Conservation (phyloP, 1,284 basidiomycete genomes). For the Ustilago tritici region DNA sequence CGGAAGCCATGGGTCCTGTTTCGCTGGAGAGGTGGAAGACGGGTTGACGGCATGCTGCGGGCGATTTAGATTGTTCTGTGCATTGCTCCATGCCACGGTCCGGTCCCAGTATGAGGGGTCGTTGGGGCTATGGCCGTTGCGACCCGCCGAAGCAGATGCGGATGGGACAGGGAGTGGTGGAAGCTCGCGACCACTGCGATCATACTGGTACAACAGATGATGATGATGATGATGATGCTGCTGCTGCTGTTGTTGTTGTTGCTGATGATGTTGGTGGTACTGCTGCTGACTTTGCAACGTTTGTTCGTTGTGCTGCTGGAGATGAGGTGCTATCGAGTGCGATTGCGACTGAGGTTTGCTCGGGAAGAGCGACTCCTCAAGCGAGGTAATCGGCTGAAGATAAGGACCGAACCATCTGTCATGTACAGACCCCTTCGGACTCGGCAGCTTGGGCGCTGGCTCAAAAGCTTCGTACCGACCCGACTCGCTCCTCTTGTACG, state of each 20-base stretch:
- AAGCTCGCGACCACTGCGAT: constrained; percentile 30
- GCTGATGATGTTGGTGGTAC: constrained; percentile 8
- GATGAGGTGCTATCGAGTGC: constrained; percentile 12
- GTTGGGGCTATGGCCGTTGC: constrained; percentile 15
- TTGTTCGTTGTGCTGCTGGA: constrained; percentile 10
- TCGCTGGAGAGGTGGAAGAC: neutral
- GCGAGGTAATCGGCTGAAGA: constrained; percentile 35
- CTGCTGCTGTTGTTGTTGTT: constrained; percentile 5
- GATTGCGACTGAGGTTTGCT: constrained; percentile 20
- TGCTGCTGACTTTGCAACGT: constrained; percentile 2
- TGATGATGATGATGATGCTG: neutral
- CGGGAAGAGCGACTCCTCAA: constrained; percentile 35
- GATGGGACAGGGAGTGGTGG: constrained; percentile 28
- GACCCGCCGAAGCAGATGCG: constrained; percentile 14
- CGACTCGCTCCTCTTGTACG: constrained; percentile 20
- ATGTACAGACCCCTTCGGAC: constrained; percentile 38
- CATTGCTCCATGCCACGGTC: constrained; percentile 28
- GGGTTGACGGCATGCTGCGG: constrained; percentile 7
- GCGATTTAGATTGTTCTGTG: constrained; percentile 20
- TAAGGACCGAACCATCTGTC: constrained; percentile 52
- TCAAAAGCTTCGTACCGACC: constrained; percentile 21
- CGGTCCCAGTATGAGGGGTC: constrained; percentile 30
- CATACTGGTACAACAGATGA: constrained; percentile 17
- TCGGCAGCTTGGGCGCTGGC: constrained; percentile 38
- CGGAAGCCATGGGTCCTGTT: neutral